These are phyloP conservation scores for Cercospora sesami DNA, from an alignment of 2,329 filamentous ascomycete genomes.

Conservation along the genomic window DNA sequence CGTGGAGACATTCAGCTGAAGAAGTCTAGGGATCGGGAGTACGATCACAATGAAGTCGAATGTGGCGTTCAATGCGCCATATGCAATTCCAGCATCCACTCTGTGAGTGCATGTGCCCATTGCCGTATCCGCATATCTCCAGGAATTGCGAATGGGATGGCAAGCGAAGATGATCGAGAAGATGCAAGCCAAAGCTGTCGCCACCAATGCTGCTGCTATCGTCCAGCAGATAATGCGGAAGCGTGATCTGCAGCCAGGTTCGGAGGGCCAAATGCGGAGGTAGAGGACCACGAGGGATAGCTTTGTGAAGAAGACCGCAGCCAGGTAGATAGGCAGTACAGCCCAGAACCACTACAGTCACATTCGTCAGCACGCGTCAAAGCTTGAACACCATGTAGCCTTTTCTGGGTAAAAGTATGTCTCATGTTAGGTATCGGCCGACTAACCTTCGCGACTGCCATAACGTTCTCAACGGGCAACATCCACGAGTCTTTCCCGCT, in stretches of 20 bases:
- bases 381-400: background rate
- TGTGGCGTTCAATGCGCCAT: conserved; percentile 17
- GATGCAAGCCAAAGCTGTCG: conserved; percentile 11
- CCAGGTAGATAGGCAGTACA: conserved; percentile 21
- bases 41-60: conserved; percentile 21
- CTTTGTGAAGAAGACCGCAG: conserved; percentile 16
- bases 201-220: conserved; percentile 1
- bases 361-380: background rate
- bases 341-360: conserved; percentile 19
- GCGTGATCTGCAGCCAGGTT: background rate
- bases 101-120: conserved; percentile 19
- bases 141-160: conserved; percentile 17
- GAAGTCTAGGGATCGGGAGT: conserved; percentile 16
- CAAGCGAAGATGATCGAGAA: conserved; percentile 19
- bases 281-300: conserved; percentile 23
- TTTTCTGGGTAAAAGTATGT: background rate
- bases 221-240: conserved; percentile 19
- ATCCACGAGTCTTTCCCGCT: conserved; percentile 13
- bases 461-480: conserved; percentile 6
- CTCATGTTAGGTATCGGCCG: background rate
- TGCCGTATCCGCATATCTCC: conserved; percentile 12
- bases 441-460: conserved; percentile 10
- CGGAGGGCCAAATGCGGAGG: conserved; percentile 18
- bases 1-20: conserved; percentile 18
- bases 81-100: conserved; percentile 13